Conservation (phyloP, 352 stramenopile genomes). For the Phytophthora cactorum region DNA sequence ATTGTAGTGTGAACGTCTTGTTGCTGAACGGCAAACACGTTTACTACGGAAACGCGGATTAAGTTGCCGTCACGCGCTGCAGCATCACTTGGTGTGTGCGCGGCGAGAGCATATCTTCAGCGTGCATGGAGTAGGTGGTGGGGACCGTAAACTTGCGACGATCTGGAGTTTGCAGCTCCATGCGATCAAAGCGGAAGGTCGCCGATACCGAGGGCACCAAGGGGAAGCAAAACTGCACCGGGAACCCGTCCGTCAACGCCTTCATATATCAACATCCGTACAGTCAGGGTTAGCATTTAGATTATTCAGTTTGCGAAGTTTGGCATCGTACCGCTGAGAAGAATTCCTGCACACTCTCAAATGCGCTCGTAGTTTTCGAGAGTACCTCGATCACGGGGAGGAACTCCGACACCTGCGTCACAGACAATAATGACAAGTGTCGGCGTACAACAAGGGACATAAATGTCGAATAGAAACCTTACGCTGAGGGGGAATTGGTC, state of each 20-base stretch:
- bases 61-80: constrained; percentile 59
- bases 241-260: constrained; percentile 59
- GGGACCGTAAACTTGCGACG: constrained; percentile 42
- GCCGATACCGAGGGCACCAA: constrained; percentile 67
- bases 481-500: constrained; percentile 67
- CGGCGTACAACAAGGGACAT: not conserved
- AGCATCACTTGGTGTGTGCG: constrained; percentile 67
- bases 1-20: constrained; percentile 1
- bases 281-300: constrained; percentile 10
- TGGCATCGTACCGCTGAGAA: constrained; percentile 55
- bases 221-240: constrained; percentile 75
- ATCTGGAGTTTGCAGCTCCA: constrained; percentile 50
- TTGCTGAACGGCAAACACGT: not conserved
- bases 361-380: constrained; percentile 67
- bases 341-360: constrained; percentile 68
- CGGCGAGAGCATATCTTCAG: constrained; percentile 58
- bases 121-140: constrained; percentile 33
- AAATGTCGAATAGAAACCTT: constrained; percentile 5
- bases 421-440: constrained; percentile 5
- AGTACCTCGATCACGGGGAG: constrained; percentile 72
- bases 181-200: constrained; percentile 61
- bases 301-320: not conserved
- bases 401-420: constrained; percentile 56
- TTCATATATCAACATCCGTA: constrained; percentile 15
- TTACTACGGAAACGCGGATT: constrained; percentile 9